A percentile compares a stretch with the other conserved stretches of the same genome.
Conservation (phyloP, 192 early-diverging fungal genomes). For the Diversispora epigaea region DNA sequence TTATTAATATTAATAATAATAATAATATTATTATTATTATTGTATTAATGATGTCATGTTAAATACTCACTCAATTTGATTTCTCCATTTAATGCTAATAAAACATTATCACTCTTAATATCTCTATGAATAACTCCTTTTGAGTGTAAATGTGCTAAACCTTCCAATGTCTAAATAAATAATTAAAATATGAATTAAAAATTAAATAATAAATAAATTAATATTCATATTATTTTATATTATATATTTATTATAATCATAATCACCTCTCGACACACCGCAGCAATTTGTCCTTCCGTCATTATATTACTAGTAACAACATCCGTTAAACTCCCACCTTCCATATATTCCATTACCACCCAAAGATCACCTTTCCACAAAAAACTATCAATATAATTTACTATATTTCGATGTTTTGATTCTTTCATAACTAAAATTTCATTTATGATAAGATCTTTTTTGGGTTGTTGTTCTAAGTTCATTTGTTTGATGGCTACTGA, state of each 20-base stretch:
- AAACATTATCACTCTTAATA: slow-evolving; percentile 84
- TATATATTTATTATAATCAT: slow-evolving; percentile 4
- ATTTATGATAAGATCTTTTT: slow-evolving; percentile 95
- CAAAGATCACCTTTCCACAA: slow-evolving; percentile 76
- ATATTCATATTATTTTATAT: background rate
- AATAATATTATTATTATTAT: background rate
- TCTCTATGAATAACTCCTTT: slow-evolving; percentile 81
- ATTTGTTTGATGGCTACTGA: slow-evolving; percentile 96
- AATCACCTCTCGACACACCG: slow-evolving; percentile 67
- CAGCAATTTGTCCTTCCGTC: slow-evolving; percentile 79
- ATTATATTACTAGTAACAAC: slow-evolving; percentile 75
- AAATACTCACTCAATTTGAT: slow-evolving; percentile 66
- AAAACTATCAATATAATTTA: slow-evolving; percentile 81
- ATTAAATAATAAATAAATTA: background rate
- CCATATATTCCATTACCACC: slow-evolving; percentile 94
- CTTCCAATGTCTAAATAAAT: slow-evolving; percentile 58
- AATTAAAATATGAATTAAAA: slow-evolving; percentile 30
- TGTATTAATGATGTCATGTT: background rate
- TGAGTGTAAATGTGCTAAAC: slow-evolving; percentile 71
- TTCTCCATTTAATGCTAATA: slow-evolving; percentile 63
- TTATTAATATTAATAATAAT: slow-evolving; percentile 6
- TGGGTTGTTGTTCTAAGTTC: slow-evolving; percentile 93
- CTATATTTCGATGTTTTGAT: slow-evolving; percentile 78
- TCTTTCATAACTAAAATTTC: slow-evolving; percentile 89
- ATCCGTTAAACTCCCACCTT: slow-evolving; percentile 84